These are phyloP conservation scores for Xylaria sp. DNA, from an alignment of 495 filamentous ascomycete genomes.

Conservation along the genomic window DNA sequence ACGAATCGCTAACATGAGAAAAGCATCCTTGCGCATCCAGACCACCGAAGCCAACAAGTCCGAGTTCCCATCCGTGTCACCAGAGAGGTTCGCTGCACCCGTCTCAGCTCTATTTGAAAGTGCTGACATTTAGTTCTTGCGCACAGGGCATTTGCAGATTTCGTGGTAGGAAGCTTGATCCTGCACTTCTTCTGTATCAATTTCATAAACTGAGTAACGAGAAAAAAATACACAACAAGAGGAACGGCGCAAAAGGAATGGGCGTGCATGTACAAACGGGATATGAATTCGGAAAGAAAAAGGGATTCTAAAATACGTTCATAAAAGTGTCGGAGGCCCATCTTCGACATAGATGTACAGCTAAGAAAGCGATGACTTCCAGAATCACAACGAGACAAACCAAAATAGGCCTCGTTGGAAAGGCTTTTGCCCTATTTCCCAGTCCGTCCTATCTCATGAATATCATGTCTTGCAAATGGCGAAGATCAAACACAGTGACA, in stretches of 20 bases:
- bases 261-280: conserved; percentile 17
- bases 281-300: background rate
- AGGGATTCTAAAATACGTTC: background rate
- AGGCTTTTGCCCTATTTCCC: conserved; percentile 5
- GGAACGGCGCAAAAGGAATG: conserved; percentile 5
- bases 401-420: background rate
- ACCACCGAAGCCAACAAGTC: conserved; percentile 78
- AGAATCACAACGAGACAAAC: conserved; percentile 21
- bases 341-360: conserved; percentile 22
- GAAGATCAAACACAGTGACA: conserved; percentile 8
- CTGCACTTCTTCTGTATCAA: conserved; percentile 99
- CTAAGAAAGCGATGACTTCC: conserved; percentile 21
- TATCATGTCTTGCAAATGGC: conserved; percentile 16
- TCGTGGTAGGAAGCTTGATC: conserved; percentile 90
- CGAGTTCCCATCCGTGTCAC: conserved; percentile 72
- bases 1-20: conserved; percentile 26
- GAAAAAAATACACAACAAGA: background rate
- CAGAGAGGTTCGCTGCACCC: conserved; percentile 64
- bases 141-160: conserved; percentile 92
- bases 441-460: conserved; percentile 2
- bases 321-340: background rate
- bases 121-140: conserved; percentile 25
- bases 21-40: conserved; percentile 85
- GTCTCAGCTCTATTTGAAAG: background rate
- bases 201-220: conserved; percentile 84